phyloP scores from a whole-genome alignment of 352 stramenopile genomes.

The Phytopythium aichiense region DNA sequence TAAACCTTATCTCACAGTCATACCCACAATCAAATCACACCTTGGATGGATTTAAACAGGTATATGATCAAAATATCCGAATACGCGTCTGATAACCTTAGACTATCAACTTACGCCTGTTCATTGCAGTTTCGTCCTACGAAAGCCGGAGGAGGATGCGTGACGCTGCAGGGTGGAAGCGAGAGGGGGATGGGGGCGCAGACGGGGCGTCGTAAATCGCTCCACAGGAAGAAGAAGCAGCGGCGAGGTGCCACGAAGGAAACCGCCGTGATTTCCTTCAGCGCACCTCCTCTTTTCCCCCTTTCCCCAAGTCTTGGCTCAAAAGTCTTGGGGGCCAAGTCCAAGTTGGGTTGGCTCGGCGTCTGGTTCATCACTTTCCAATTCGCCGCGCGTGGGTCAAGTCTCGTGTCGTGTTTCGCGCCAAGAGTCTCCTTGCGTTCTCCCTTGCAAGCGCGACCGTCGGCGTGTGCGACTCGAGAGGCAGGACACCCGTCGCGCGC shows the following conservation, averaged over 20 bases:
- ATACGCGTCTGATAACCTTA: background rate
- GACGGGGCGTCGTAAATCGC: conserved; percentile 8
- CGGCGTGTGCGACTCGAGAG: too few species aligned
- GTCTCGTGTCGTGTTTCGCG: background rate
- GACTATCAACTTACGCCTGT: too few species aligned
- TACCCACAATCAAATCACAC: background rate
- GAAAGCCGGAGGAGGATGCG: background rate
- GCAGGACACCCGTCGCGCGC: too few species aligned
- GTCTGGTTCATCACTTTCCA: conserved; percentile 4
- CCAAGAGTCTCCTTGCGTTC: background rate
- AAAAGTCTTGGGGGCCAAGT: too few species aligned
- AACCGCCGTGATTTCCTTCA: background rate
- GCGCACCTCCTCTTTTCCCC: too few species aligned
- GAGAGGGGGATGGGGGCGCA: background rate
- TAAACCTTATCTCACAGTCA: background rate
- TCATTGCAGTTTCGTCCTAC: background rate
- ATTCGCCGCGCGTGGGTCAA: background rate
- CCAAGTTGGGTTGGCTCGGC: background rate
- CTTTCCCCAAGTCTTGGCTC: background rate
- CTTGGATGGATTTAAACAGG: background rate
- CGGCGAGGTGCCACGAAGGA: background rate
- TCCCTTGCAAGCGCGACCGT: too few species aligned
- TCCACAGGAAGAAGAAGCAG: background rate
- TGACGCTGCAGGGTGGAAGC: background rate
- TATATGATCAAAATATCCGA: background rate